These are phyloP conservation scores for Immersiella caudata DNA, from an alignment of 495 filamentous ascomycete species.

Conservation along the genomic window DNA sequence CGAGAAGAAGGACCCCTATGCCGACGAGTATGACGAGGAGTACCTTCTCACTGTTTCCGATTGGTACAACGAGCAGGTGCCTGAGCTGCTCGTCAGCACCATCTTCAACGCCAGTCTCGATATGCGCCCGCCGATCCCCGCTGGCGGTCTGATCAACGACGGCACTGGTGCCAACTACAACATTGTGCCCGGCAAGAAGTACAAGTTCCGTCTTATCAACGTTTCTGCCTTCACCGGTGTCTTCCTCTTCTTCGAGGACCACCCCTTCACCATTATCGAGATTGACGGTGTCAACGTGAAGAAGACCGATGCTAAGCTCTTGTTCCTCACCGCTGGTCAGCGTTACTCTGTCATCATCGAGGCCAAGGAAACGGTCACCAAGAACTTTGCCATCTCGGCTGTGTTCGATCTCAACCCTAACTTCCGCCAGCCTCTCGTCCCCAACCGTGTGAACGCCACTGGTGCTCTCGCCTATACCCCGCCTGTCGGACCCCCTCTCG, in stretches of 20 bases:
- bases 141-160: constrained; percentile 63
- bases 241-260: constrained; percentile 65
- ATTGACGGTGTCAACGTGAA: constrained; percentile 52
- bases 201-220: constrained; percentile 69
- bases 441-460: background rate
- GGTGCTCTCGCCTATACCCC: background rate
- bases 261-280: constrained; percentile 61
- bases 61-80: constrained; percentile 67
- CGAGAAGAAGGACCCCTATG: constrained; percentile 63
- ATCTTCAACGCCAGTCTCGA: background rate
- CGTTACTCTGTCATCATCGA: constrained; percentile 63
- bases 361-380: constrained; percentile 55
- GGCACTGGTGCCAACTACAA: constrained; percentile 51
- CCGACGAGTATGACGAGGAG: constrained; percentile 67
- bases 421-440: constrained; percentile 5
- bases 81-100: constrained; percentile 49
- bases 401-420: constrained; percentile 12
- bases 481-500: background rate
- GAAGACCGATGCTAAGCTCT: constrained; percentile 50
- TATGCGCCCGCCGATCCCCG: constrained; percentile 47
- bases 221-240: constrained; percentile 60
- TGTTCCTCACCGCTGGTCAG: constrained; percentile 61
- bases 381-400: constrained; percentile 62
- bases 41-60: constrained; percentile 66
- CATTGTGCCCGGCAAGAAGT: constrained; percentile 67